These are phyloP conservation scores for Hymenoscyphus albidus DNA, from an alignment of 2,329 filamentous ascomycete genomes.

Conservation along the genomic window DNA sequence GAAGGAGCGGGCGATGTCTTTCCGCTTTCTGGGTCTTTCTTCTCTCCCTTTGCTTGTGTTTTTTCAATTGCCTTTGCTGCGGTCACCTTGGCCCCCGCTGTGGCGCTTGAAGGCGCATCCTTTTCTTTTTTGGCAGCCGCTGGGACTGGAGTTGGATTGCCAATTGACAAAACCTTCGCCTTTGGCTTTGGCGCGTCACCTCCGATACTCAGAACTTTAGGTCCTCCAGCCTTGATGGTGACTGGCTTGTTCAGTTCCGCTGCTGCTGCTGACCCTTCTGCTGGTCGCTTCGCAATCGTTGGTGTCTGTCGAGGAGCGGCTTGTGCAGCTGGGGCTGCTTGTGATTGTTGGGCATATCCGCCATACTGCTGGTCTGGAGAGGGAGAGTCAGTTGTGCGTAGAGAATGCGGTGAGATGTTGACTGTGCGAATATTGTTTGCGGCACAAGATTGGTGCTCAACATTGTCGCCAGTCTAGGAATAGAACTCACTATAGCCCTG, in stretches of 20 bases:
- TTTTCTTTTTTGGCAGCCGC: slow-evolving; percentile 39
- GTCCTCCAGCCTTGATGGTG: slow-evolving; percentile 51
- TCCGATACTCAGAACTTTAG: slow-evolving; percentile 63
- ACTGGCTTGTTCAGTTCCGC: slow-evolving; percentile 48
- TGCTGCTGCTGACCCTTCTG: slow-evolving; percentile 45
- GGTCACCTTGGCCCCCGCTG: slow-evolving; percentile 77
- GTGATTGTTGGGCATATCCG: slow-evolving; percentile 50
- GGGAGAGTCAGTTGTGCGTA: not conserved
- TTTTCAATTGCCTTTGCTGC: slow-evolving; percentile 91
- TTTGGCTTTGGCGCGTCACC: slow-evolving; percentile 54
- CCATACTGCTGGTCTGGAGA: slow-evolving; percentile 46
- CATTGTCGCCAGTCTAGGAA: not conserved
- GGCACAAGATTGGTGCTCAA: not conserved
- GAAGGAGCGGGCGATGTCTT: slow-evolving; percentile 77
- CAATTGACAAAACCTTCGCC: slow-evolving; percentile 73
- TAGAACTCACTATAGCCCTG: slow-evolving; percentile 39
- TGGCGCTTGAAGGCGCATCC: slow-evolving; percentile 49
- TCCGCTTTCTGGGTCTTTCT: slow-evolving; percentile 50
- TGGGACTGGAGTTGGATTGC: slow-evolving; percentile 50
- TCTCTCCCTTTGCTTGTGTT: slow-evolving; percentile 52
- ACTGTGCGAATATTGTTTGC: not conserved
- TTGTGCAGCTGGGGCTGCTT: slow-evolving; percentile 38
- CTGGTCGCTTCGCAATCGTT: slow-evolving; percentile 61
- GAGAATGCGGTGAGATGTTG: not conserved
- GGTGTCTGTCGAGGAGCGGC: slow-evolving; percentile 47